These are phyloP conservation scores for Abortiporus biennis DNA, from an alignment of 1,284 basidiomycete species.

Conservation along the genomic window DNA sequence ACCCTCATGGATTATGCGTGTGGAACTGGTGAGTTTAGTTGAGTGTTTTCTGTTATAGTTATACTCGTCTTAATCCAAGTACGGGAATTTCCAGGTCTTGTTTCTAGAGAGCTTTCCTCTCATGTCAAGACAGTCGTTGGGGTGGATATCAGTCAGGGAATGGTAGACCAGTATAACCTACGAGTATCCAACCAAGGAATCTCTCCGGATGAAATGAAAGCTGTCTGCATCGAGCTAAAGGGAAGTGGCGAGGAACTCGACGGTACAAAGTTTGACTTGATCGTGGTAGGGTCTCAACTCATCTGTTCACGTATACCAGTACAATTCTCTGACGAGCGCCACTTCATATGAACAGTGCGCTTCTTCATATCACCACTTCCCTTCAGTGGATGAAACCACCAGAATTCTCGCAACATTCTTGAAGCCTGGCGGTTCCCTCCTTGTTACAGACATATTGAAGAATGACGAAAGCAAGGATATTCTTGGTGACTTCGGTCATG, in stretches of 20 bases:
- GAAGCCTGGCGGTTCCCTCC: constrained; percentile 53
- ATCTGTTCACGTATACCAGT: not conserved
- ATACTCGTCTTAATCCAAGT: not conserved
- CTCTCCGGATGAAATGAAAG: constrained; percentile 50
- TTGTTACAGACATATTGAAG: constrained; percentile 51
- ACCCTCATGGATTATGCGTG: constrained; percentile 67
- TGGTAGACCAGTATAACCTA: constrained; percentile 59
- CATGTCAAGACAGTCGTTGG: constrained; percentile 55
- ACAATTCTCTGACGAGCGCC: too few species aligned
- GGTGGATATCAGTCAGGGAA: constrained; percentile 61
- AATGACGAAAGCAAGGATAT: constrained; percentile 17
- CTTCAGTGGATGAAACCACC: constrained; percentile 43
- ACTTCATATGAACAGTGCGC: constrained; percentile 41
- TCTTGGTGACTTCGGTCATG: constrained; percentile 25
- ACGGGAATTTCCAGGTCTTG: constrained; percentile 34
- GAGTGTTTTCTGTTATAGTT: not conserved
- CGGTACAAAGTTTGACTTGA: constrained; percentile 53
- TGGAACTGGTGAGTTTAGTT: constrained; percentile 45
- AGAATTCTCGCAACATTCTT: constrained; percentile 46
- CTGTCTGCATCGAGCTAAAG: constrained; percentile 44
- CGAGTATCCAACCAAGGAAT: constrained; percentile 52
- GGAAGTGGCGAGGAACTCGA: constrained; percentile 40
- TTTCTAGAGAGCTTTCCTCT: constrained; percentile 50
- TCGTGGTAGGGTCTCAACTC: constrained; percentile 37
- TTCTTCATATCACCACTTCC: constrained; percentile 65